Evolutionary conservation across 2,329 filamentous ascomycete species (phyloP).

Genomic region (Venturia nashicola): DNA sequence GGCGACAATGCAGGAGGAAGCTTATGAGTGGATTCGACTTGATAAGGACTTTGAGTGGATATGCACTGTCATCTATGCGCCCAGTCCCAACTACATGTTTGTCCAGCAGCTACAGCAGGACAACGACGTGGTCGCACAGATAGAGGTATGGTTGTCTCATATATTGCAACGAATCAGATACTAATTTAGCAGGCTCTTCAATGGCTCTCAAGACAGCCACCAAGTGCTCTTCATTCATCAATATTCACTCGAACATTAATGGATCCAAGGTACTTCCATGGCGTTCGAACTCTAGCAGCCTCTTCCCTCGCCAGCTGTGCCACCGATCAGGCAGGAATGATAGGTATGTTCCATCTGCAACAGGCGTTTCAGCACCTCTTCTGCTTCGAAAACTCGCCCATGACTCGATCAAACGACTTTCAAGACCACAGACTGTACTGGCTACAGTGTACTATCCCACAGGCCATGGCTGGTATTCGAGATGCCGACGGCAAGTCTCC

Average conservation of each 20-base stretch:
- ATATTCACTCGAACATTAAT: constrained; percentile 82
- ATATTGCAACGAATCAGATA: constrained; percentile 5
- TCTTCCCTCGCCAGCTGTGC: constrained; percentile 67
- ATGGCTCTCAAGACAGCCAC: constrained; percentile 53
- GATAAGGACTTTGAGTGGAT: constrained; percentile 99
- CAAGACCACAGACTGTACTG: constrained; percentile 74
- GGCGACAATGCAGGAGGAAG: constrained; percentile 84
- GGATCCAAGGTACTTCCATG: constrained; percentile 86
- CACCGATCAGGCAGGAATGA: constrained; percentile 55
- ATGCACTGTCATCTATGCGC: constrained; percentile 66
- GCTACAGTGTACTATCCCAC: constrained; percentile 71
- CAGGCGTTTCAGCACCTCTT: constrained; percentile 82
- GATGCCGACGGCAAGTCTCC: constrained; percentile 67
- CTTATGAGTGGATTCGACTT: constrained; percentile 96
- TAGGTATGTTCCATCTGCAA: constrained; percentile 73
- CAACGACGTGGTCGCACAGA: constrained; percentile 82
- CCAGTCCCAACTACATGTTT: constrained; percentile 91
- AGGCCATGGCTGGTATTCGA: constrained; percentile 66
- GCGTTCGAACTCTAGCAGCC: constrained; percentile 77
- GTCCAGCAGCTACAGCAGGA: constrained; percentile 95
- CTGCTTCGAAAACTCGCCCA: constrained; percentile 64
- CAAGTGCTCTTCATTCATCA: constrained; percentile 74
- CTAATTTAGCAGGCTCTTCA: constrained; percentile 49
- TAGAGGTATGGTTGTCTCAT: constrained; percentile 36
- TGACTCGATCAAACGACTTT: constrained; percentile 85